phyloP scores from a whole-genome alignment of 257 asterid species.

The Nicotiana attenuata region DNA sequence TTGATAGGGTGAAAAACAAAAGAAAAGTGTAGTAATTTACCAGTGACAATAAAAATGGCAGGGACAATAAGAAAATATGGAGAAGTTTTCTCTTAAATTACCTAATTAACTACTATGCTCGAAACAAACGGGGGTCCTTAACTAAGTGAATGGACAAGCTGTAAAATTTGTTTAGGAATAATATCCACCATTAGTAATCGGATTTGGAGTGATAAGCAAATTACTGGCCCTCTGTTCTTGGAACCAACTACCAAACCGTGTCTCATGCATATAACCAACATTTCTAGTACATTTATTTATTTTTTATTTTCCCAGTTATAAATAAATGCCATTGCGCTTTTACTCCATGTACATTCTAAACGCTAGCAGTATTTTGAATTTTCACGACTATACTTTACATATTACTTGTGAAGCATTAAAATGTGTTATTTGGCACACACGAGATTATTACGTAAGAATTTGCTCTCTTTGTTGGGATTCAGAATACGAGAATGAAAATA shows the following conservation, averaged over 20 bases:
- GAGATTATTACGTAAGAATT: no score
- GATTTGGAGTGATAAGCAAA: background rate
- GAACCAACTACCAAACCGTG: background rate
- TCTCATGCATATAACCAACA: background rate
- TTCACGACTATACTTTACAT: no score
- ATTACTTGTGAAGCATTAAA: no score
- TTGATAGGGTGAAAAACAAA: background rate
- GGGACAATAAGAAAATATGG: slow-evolving; percentile 9
- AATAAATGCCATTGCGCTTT: no score
- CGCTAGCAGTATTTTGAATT: no score
- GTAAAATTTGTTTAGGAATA: background rate
- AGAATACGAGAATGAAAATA: no score
- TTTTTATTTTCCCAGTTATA: no score
- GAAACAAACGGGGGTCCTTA: slow-evolving; percentile 10
- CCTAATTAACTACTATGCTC: background rate
- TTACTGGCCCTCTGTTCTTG: background rate
- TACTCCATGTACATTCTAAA: no score
- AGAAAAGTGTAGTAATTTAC: background rate
- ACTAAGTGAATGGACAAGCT: slow-evolving; percentile 11
- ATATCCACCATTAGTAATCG: background rate
- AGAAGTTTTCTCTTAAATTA: slow-evolving; percentile 7
- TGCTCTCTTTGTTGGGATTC: no score
- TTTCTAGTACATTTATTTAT: background rate
- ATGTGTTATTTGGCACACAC: no score
- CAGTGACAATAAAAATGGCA: background rate